A percentile compares a stretch with the other conserved stretches of the same genome.
Conservation (phyloP, 306 rosid species). For the Inga leiocalycina region DNA sequence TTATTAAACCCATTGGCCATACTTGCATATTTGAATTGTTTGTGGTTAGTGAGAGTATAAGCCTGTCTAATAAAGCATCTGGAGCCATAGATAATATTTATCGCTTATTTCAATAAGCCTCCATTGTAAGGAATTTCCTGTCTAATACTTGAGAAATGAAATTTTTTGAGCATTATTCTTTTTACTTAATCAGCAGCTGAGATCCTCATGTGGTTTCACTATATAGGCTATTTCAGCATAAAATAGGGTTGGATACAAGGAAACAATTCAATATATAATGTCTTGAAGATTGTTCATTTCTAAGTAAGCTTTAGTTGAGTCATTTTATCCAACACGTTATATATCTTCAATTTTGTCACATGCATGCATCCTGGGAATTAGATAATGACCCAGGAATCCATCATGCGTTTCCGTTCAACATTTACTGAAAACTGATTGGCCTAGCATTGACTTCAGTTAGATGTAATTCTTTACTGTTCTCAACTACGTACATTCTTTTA, state of each 20-base stretch:
- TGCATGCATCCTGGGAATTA: slow-evolving; percentile 8
- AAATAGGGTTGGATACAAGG: not conserved
- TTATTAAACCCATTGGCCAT: not conserved
- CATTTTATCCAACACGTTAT: slow-evolving; percentile 1
- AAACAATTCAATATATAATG: not conserved
- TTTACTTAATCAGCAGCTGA: not conserved
- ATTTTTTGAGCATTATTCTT: not conserved
- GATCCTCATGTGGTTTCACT: not conserved
- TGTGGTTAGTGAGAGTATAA: not conserved
- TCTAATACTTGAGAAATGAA: not conserved
- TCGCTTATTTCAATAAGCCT: not conserved
- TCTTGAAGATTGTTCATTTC: not conserved
- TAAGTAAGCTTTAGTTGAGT: not conserved
- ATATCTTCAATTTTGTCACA: not conserved
- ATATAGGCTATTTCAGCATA: not conserved
- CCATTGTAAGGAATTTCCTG: not conserved
- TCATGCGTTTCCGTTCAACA: slow-evolving; percentile 1
- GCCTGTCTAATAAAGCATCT: not conserved
- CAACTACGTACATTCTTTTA: slow-evolving; percentile 18
- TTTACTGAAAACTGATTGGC: not conserved
- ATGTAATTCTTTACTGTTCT: slow-evolving; percentile 16
- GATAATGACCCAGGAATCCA: not conserved
- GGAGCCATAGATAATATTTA: not conserved
- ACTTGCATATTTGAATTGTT: not conserved
- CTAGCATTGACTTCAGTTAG: not conserved